phyloP scores from a whole-genome alignment of 2,329 filamentous ascomycete genomes.

The Ophiosphaerella korrae region DNA sequence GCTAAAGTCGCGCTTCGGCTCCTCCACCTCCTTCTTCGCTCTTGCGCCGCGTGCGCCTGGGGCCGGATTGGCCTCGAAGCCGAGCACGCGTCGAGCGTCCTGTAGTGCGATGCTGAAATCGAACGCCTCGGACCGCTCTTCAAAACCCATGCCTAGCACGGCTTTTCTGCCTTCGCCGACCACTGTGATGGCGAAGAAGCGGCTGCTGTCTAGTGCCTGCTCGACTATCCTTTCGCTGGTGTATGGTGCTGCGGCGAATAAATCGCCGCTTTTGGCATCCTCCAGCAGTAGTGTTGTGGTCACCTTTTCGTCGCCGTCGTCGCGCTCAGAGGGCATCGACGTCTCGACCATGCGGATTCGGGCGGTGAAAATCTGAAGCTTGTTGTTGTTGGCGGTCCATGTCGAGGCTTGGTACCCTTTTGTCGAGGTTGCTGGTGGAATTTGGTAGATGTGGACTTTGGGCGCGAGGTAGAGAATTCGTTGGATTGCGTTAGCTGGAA shows the following conservation, averaged over 20 bases:
- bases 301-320: slow-evolving; percentile 59
- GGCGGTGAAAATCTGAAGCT: slow-evolving; percentile 82
- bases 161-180: slow-evolving; percentile 79
- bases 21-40: slow-evolving; percentile 51
- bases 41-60: slow-evolving; percentile 15
- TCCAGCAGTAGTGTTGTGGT: slow-evolving; percentile 80
- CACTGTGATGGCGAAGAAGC: slow-evolving; percentile 85
- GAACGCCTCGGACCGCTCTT: slow-evolving; percentile 83
- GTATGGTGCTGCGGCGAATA: slow-evolving; percentile 87
- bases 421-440: slow-evolving; percentile 77
- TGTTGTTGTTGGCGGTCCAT: slow-evolving; percentile 73
- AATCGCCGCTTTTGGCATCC: slow-evolving; percentile 70
- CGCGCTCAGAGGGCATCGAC: slow-evolving; percentile 54
- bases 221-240: slow-evolving; percentile 69
- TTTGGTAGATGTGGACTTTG: slow-evolving; percentile 83
- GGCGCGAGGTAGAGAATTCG: slow-evolving; percentile 78
- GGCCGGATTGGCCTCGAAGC: slow-evolving; percentile 56
- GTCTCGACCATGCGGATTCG: slow-evolving; percentile 81
- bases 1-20: slow-evolving; percentile 74
- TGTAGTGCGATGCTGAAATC: slow-evolving; percentile 83
- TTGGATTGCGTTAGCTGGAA: slow-evolving; percentile 79
- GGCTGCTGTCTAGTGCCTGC: slow-evolving; percentile 75
- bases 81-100: slow-evolving; percentile 74
- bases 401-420: slow-evolving; percentile 77
- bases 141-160: slow-evolving; percentile 82